A percentile compares a stretch with the other conserved stretches of the same genome.
Conservation (phyloP, 495 filamentous ascomycete species). For the Aspergillus funiculosus region DNA sequence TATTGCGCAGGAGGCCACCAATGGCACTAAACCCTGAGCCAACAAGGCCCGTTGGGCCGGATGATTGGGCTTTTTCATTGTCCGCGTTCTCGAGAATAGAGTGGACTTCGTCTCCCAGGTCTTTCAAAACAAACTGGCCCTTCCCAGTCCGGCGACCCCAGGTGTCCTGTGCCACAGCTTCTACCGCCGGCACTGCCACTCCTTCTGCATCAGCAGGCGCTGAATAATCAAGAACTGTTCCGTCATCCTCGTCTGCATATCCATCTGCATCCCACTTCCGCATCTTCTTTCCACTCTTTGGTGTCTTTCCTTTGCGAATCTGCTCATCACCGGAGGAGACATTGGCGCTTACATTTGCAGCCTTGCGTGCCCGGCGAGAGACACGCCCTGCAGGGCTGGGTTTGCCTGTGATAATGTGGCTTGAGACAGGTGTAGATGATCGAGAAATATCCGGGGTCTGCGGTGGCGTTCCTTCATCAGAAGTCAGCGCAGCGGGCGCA, state of each 20-base stretch:
- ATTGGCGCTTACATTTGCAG: constrained; percentile 56
- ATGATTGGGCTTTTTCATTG: constrained; percentile 51
- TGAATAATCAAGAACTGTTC: constrained; percentile 81
- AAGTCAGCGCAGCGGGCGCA: constrained; percentile 41
- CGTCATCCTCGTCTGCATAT: constrained; percentile 78
- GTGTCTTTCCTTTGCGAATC: constrained; percentile 51
- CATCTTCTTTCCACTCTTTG: constrained; percentile 69
- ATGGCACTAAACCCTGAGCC: constrained; percentile 73
- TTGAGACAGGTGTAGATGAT: constrained; percentile 62
- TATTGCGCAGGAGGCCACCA: constrained; percentile 82
- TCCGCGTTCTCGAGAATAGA: constrained; percentile 72
- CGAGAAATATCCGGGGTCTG: constrained; percentile 74
- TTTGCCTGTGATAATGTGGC: constrained; percentile 66
- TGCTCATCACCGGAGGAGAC: constrained; percentile 81
- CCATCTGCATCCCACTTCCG: constrained; percentile 91
- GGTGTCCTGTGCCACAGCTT: constrained; percentile 67
- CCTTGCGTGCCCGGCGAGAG: constrained; percentile 79
- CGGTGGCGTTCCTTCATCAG: constrained; percentile 53
- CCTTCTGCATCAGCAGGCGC: constrained; percentile 49
- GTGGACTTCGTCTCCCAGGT: constrained; percentile 89
- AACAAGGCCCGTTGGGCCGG: constrained; percentile 56
- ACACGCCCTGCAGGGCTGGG: constrained; percentile 63
- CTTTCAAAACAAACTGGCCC: constrained; percentile 89
- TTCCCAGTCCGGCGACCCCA: constrained; percentile 81
- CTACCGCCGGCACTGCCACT: constrained; percentile 51